Evolutionary conservation across 2,329 filamentous ascomycete species (phyloP).

Genomic region (Cercospora janseana): DNA sequence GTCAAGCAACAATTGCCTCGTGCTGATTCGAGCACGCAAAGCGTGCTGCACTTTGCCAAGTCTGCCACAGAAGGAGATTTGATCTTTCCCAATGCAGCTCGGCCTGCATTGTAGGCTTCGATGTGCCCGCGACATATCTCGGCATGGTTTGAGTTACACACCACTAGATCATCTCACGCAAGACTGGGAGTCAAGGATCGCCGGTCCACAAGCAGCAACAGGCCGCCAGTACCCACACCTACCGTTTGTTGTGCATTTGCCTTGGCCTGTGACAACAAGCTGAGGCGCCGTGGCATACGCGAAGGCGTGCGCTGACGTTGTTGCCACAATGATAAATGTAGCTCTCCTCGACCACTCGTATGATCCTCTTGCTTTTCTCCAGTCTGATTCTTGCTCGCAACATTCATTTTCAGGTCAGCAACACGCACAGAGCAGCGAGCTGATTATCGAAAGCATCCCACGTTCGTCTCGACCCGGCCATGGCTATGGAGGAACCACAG

Average conservation of each 20-base stretch:
- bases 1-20: neutral
- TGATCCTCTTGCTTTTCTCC: neutral
- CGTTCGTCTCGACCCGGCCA: slow-evolving; percentile 10
- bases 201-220: slow-evolving; percentile 16
- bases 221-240: slow-evolving; percentile 16
- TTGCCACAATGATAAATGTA: slow-evolving; percentile 19
- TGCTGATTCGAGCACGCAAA: neutral
- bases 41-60: neutral
- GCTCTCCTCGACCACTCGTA: slow-evolving; percentile 6
- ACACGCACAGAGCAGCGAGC: neutral
- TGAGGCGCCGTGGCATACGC: slow-evolving; percentile 17
- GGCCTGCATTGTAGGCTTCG: slow-evolving; percentile 12
- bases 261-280: slow-evolving; percentile 10
- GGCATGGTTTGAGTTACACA: slow-evolving; percentile 11
- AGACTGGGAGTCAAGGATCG: slow-evolving; percentile 18
- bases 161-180: slow-evolving; percentile 6
- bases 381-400: no score
- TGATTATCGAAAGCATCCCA: neutral
- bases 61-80: slow-evolving; percentile 11
- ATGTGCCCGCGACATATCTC: slow-evolving; percentile 2
- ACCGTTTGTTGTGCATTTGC: slow-evolving; percentile 20
- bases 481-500: slow-evolving; percentile 33
- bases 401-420: neutral
- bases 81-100: slow-evolving; percentile 15
- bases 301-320: slow-evolving; percentile 14